Conservation (phyloP, 2,329 filamentous ascomycete species). For the Botrytis sinoallii region DNA sequence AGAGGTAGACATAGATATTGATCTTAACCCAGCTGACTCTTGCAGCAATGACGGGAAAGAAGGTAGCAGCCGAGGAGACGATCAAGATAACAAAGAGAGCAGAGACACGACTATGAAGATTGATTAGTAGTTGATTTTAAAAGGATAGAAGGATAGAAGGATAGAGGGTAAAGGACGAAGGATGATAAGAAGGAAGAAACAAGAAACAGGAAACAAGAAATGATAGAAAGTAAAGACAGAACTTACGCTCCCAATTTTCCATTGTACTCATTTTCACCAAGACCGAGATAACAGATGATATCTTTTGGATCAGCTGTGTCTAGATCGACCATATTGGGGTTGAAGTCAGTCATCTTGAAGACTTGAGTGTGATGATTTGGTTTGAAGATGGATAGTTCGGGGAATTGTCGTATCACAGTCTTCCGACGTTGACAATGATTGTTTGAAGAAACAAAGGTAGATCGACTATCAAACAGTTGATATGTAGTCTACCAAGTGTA, state of each 20-base stretch:
- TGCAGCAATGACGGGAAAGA: conserved; percentile 66
- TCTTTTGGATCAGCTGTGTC: conserved; percentile 42
- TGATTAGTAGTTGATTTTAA: neutral
- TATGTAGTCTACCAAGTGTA: neutral
- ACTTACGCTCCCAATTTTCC: conserved; percentile 53
- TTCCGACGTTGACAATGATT: neutral
- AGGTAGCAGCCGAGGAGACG: conserved; percentile 56
- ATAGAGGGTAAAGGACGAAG: neutral
- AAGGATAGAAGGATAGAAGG: neutral
- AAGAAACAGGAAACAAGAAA: neutral
- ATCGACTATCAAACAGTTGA: neutral
- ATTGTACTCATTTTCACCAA: conserved; percentile 51
- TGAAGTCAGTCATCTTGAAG: conserved; percentile 14
- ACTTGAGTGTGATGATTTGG: neutral
- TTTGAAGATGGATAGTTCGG: neutral
- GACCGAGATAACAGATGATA: conserved; percentile 50
- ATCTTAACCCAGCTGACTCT: conserved; percentile 54
- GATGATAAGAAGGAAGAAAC: neutral
- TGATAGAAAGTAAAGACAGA: neutral
- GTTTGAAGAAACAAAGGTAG: neutral
- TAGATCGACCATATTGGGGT: conserved; percentile 42
- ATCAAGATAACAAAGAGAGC: conserved; percentile 73
- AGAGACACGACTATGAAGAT: conserved; percentile 52
- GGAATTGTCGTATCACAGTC: neutral
- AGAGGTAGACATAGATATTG: conserved; percentile 65